A percentile compares a stretch with the other conserved stretches of the same genome.
Conservation (phyloP, 2,329 filamentous ascomycete genomes). For the Penicillium carneum region DNA sequence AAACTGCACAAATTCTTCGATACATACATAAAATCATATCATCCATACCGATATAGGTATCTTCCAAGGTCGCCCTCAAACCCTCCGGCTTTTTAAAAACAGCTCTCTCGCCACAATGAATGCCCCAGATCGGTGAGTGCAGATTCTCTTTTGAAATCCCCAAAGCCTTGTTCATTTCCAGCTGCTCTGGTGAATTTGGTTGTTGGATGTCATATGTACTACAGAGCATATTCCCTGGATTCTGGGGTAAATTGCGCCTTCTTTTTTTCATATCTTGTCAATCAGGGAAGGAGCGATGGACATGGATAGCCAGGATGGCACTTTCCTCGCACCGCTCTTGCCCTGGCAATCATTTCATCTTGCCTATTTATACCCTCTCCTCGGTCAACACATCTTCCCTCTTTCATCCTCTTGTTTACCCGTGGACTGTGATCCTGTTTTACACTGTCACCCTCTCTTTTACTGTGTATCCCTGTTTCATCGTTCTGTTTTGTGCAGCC, state of each 20-base stretch:
- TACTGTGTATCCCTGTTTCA: background rate
- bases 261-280: background rate
- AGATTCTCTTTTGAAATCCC: conserved; percentile 9
- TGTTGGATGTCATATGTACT: background rate
- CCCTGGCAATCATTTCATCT: background rate
- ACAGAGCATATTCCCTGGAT: background rate
- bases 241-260: background rate
- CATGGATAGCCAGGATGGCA: background rate
- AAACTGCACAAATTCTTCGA: background rate
- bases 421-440: background rate
- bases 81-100: background rate
- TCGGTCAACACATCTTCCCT: background rate
- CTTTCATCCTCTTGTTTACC: background rate
- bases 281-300: background rate
- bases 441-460: background rate
- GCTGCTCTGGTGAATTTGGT: background rate
- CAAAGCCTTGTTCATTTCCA: background rate
- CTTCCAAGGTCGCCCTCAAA: background rate
- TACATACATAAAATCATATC: conserved; percentile 1
- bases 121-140: conserved; percentile 52
- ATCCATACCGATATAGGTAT: background rate
- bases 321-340: conserved; percentile 4
- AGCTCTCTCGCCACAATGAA: conserved; percentile 56
- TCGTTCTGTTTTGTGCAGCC: background rate
- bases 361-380: background rate